Evolutionary conservation across 768 basidiomycete genomes (phyloP).

Genomic region (Mycena capillaripes): DNA sequence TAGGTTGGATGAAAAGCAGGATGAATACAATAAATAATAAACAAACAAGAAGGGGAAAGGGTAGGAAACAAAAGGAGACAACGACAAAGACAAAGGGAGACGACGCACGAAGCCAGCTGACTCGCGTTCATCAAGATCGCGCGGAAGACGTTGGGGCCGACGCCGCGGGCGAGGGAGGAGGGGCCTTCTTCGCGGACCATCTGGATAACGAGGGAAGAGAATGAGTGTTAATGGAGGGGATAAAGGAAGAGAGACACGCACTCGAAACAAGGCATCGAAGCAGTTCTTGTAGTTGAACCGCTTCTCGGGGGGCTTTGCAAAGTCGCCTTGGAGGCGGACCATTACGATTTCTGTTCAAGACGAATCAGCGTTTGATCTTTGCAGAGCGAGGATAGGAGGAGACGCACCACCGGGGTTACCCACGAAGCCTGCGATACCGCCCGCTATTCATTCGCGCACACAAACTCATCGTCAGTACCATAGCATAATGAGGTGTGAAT

Average conservation of each 20-base stretch:
- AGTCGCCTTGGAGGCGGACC: constrained; percentile 93
- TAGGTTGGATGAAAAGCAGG: no score
- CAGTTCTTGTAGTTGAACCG: constrained; percentile 93
- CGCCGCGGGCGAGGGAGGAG: constrained; percentile 81
- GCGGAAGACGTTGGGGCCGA: constrained; percentile 89
- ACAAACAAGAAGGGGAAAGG: neutral
- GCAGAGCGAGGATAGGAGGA: constrained; percentile 1
- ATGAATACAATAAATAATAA: no score
- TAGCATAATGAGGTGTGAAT: no score
- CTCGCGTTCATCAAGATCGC: constrained; percentile 92
- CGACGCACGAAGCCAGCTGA: constrained; percentile 87
- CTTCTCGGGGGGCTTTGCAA: constrained; percentile 90
- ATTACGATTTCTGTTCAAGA: constrained; percentile 77
- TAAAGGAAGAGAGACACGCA: constrained; percentile 53
- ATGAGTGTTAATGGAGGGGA: neutral
- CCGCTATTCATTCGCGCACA: constrained; percentile 61
- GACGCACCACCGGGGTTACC: constrained; percentile 87
- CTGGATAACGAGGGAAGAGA: constrained; percentile 46
- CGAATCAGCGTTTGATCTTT: neutral
- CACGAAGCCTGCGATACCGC: constrained; percentile 88
- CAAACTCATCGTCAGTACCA: neutral
- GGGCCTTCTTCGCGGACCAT: constrained; percentile 92
- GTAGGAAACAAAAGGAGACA: neutral
- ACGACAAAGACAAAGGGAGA: no score
- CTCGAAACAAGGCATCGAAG: constrained; percentile 88